A percentile compares a stretch with the other conserved stretches of the same genome.
These are phyloP conservation scores for Echinosophora koreensis DNA, from an alignment of 306 rosid genomes.

Conservation along the genomic window DNA sequence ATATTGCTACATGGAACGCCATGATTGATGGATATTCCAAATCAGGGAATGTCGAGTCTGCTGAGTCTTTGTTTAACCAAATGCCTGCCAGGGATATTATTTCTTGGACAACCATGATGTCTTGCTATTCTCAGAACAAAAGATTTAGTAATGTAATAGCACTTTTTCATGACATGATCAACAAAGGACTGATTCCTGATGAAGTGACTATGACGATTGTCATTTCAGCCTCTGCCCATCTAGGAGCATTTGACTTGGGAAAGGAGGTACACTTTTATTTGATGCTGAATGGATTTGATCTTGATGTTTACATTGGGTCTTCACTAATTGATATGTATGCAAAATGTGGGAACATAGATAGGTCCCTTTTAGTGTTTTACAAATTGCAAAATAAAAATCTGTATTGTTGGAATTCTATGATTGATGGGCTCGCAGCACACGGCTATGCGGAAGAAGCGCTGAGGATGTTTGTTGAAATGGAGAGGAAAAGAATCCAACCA, in stretches of 20 bases:
- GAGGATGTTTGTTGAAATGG: conserved; percentile 69
- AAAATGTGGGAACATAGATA: conserved; percentile 78
- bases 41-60: conserved; percentile 59
- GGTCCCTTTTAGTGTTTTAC: conserved; percentile 75
- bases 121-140: conserved; percentile 64
- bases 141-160: conserved; percentile 60
- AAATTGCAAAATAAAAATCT: conserved; percentile 69
- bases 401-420: conserved; percentile 84
- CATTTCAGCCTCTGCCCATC: conserved; percentile 81
- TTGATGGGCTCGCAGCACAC: conserved; percentile 81
- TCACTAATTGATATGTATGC: conserved; percentile 88
- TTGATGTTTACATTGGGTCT: conserved; percentile 82
- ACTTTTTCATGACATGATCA: conserved; percentile 62
- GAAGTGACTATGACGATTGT: conserved; percentile 71
- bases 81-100: conserved; percentile 73
- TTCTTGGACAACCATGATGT: conserved; percentile 81
- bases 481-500: conserved; percentile 63
- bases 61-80: conserved; percentile 58
- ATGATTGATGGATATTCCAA: conserved; percentile 81
- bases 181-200: conserved; percentile 67
- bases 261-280: conserved; percentile 68
- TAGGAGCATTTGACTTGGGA: conserved; percentile 83
- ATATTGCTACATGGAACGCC: conserved; percentile 71
- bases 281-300: conserved; percentile 63
- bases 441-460: conserved; percentile 66